Evolutionary conservation across 208 protist genomes (phyloP).

Genomic region (Acanthamoeba comandoni): DNA sequence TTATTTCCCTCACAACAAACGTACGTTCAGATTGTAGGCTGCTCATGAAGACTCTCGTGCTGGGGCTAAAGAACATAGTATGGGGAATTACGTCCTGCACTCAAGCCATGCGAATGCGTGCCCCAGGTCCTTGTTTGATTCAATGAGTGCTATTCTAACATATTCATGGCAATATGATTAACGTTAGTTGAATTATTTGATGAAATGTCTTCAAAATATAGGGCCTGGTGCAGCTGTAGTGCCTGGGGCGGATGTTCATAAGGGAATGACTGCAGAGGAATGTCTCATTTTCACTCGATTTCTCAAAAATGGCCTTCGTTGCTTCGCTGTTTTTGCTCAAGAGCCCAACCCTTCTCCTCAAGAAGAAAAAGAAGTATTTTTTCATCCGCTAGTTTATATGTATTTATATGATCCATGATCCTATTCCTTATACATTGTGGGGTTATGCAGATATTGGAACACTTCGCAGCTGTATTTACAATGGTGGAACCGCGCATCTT

Average conservation of each 20-base stretch:
- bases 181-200: too few relatives aligned
- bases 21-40: conserved; percentile 79
- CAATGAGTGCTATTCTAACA: not conserved
- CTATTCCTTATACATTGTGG: not conserved
- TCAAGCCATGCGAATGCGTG: not conserved
- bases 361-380: conserved; percentile 79
- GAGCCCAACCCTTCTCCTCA: conserved; percentile 15
- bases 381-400: not conserved
- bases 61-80: conserved; percentile 89
- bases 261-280: conserved; percentile 76
- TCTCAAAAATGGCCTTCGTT: conserved; percentile 85
- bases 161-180: too few relatives aligned
- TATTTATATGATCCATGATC: not conserved
- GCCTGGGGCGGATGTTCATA: not conserved
- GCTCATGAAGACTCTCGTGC: conserved; percentile 88
- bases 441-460: conserved; percentile 86
- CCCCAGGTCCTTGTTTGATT: not conserved
- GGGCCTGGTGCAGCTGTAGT: conserved; percentile 34
- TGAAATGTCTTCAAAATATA: not conserved
- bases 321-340: conserved; percentile 87
- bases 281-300: conserved; percentile 81
- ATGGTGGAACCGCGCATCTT: conserved; percentile 86
- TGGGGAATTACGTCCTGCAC: conserved; percentile 79
- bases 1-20: not conserved
- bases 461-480: conserved; percentile 89